phyloP scores from a whole-genome alignment of 192 early-diverging fungal species.

The Chytriomyces sp. region DNA sequence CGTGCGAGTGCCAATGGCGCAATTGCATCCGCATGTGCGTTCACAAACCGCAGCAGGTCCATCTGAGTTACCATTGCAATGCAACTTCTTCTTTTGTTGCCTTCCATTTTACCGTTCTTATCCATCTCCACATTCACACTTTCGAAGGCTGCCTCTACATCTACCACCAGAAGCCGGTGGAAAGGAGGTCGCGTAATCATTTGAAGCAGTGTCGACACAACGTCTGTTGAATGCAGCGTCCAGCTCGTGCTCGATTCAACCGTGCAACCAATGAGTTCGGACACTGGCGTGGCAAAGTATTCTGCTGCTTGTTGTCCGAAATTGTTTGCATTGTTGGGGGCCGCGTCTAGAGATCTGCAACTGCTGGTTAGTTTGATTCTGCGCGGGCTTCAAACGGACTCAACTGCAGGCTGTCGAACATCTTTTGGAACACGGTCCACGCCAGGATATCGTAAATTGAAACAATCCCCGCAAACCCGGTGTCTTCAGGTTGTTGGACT shows the following conservation, averaged over 20 bases:
- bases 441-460: conserved; percentile 56
- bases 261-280: conserved; percentile 40
- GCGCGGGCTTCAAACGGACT: neutral
- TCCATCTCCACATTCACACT: neutral
- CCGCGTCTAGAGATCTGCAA: neutral
- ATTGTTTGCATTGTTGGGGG: neutral
- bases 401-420: conserved; percentile 52
- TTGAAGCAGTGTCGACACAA: conserved; percentile 47
- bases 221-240: conserved; percentile 47
- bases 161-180: conserved; percentile 54
- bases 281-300: conserved; percentile 50
- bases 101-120: neutral
- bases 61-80: conserved; percentile 49
- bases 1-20: conserved; percentile 9
- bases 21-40: conserved; percentile 30
- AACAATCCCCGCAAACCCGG: conserved; percentile 49
- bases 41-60: conserved; percentile 42
- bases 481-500: neutral
- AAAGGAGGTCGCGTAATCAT: conserved; percentile 43
- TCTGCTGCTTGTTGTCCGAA: conserved; percentile 34
- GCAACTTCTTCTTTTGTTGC: neutral
- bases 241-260: conserved; percentile 45
- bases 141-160: conserved; percentile 32
- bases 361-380: neutral
- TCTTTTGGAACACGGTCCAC: conserved; percentile 53